Evolutionary conservation across 1,284 basidiomycete species (phyloP), one percentile per base, ranked within the genome.

Genomic region (Rhodotorula sp.): DNA sequence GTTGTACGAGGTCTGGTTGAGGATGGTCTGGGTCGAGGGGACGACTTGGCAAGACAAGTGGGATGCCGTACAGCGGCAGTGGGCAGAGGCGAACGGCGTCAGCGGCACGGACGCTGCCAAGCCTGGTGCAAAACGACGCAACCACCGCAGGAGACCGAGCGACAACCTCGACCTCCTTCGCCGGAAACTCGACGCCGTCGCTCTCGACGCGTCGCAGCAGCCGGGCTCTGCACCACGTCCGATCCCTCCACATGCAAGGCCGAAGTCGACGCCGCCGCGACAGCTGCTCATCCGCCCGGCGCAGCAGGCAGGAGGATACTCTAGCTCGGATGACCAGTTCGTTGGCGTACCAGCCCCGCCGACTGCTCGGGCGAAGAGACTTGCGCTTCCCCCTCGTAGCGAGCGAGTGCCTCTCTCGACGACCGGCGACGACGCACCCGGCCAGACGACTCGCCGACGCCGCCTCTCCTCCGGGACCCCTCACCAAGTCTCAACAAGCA

Each of bases 1-100:
- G 24, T 18, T 59, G 26, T 69, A 66, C 54, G 44, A 50, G 24
- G 31, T 71, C 28, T 47, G 61, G 46, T 61, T 71, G 53, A 61
- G 48, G 40, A 61, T 71, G 9, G 65, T 62, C 24, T 65, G 61
- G 44, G 63, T 68, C 44, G 34, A 54, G 16, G 72, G 72, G 11
- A 22, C 30, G 22, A 67, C 66, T 30, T 74, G 72, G 72, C 50
- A 54, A 16, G 65, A 69, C n/a, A 74, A 74, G 55, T 74, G 72
- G 72, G n/a, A n/a, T 8, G 22, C 24, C 30, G 70, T 61, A 2
- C 59, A 64, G 31, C 34, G 20, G 8, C 46, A 46, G 15, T 7
- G 6, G 34, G 54, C 13, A 24, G 22, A 34, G 48, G 22, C 9
- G n/a, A 13, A 47, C 18, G 8, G 22, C 28, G 15, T 22, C 40